These are phyloP conservation scores for Entrophospora sp. DNA, from an alignment of 192 early-diverging fungal species.

Conservation along the genomic window DNA sequence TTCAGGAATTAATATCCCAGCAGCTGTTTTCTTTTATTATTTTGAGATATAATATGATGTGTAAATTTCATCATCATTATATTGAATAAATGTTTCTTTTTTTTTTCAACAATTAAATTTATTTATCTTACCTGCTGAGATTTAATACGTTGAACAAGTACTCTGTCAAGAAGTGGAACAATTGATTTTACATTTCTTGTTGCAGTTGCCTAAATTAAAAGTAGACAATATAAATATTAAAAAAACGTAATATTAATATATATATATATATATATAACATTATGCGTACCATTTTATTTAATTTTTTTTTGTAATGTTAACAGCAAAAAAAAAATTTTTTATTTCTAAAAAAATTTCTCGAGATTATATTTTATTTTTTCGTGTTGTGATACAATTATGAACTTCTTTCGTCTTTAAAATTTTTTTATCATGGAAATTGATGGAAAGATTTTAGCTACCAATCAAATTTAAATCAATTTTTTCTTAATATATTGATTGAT, in stretches of 20 bases:
- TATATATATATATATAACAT: too few species aligned
- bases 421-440: background rate
- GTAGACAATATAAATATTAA: too few species aligned
- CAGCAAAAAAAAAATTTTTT: too few species aligned
- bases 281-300: slow-evolving; percentile 6
- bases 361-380: too few species aligned
- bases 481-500: background rate
- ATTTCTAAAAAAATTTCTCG: too few species aligned
- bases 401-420: background rate
- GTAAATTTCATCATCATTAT: too few species aligned
- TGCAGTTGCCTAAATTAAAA: slow-evolving; percentile 24
- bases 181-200: slow-evolving; percentile 63
- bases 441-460: slow-evolving; percentile 11
- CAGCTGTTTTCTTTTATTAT: slow-evolving; percentile 76
- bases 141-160: slow-evolving; percentile 96
- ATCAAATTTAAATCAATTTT: background rate
- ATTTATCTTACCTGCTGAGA: slow-evolving; percentile 61
- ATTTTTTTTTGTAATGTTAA: too few species aligned
- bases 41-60: background rate
- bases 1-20: slow-evolving; percentile 95
- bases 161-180: slow-evolving; percentile 95
- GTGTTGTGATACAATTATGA: too few species aligned
- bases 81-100: too few species aligned
- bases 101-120: too few species aligned
- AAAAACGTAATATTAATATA: too few species aligned